Percentiles rank a stretch among this genome's conserved stretches.
Evolutionary conservation across 129 eudicot species (phyloP).

Genomic region (Rutidosis leptorrhynchoides): DNA sequence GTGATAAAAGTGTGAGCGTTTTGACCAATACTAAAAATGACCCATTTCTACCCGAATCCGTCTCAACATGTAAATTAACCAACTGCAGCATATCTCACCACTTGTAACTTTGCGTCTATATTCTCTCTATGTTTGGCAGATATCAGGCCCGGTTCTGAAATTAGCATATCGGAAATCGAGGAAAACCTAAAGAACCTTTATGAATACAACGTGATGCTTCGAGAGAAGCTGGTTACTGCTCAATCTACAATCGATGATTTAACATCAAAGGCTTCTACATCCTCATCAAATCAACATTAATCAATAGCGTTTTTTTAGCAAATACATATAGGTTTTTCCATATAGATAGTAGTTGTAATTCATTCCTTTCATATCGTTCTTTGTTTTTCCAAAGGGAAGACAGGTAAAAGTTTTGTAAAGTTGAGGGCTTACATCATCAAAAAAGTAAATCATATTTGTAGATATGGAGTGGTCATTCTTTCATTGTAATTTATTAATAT

Average conservation of each 20-base stretch:
- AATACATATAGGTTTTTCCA: not conserved
- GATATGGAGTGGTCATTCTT: not conserved
- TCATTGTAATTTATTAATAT: not conserved
- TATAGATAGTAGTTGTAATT: conserved; percentile 10
- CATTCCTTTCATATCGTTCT: not conserved
- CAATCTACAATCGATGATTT: conserved; percentile 49
- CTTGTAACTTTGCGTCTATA: not conserved
- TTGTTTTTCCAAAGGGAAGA: conserved; percentile 2
- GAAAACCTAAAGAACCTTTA: conserved; percentile 47
- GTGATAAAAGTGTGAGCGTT: not conserved
- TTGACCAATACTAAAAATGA: not conserved
- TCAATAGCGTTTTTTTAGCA: not conserved
- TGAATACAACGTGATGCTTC: conserved; percentile 57
- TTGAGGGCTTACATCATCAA: not conserved
- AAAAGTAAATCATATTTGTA: no score
- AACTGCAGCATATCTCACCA: not conserved
- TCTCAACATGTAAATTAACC: not conserved
- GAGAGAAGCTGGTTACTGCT: conserved; percentile 50
- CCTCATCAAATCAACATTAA: conserved; percentile 13
- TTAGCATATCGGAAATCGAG: conserved; percentile 46
- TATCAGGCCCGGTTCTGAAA: conserved; percentile 32
- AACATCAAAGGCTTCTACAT: conserved; percentile 33
- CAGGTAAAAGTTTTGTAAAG: not conserved
- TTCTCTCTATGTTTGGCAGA: conserved; percentile 40
- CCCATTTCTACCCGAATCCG: not conserved